phyloP scores from a whole-genome alignment of 495 filamentous ascomycete genomes.

The Immersiella caudata region DNA sequence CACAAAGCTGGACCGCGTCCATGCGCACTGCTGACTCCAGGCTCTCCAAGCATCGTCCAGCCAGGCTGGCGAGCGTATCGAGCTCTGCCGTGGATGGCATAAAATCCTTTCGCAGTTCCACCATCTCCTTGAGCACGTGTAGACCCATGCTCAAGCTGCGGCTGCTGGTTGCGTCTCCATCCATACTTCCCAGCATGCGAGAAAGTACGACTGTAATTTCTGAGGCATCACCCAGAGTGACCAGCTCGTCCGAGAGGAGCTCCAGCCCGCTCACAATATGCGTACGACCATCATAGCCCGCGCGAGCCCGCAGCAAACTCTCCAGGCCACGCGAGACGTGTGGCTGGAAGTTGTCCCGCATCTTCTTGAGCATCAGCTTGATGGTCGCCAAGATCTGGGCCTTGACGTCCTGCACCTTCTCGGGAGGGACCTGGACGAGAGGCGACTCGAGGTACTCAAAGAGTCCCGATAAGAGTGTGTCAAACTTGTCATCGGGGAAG shows the following conservation, averaged over 20 bases:
- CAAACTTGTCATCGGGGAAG: slow-evolving; percentile 66
- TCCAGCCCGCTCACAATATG: slow-evolving; percentile 59
- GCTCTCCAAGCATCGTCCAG: slow-evolving; percentile 65
- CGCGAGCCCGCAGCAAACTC: slow-evolving; percentile 67
- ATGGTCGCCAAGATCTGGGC: slow-evolving; percentile 82
- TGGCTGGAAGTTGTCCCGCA: slow-evolving; percentile 62
- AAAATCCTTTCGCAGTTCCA: slow-evolving; percentile 46
- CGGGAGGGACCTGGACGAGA: slow-evolving; percentile 45
- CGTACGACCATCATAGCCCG: slow-evolving; percentile 57
- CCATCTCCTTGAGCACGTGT: slow-evolving; percentile 57
- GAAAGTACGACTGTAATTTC: slow-evolving; percentile 53
- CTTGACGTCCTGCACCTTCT: slow-evolving; percentile 73
- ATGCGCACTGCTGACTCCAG: slow-evolving; percentile 77
- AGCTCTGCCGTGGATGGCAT: slow-evolving; percentile 48
- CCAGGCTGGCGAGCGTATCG: slow-evolving; percentile 55
- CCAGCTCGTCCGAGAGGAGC: slow-evolving; percentile 55
- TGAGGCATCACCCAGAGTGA: slow-evolving; percentile 52
- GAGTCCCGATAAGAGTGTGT: slow-evolving; percentile 70
- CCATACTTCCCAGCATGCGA: slow-evolving; percentile 42
- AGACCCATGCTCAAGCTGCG: slow-evolving; percentile 61
- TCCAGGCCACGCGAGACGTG: slow-evolving; percentile 68
- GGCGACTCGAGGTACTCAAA: slow-evolving; percentile 73
- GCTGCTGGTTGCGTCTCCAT: slow-evolving; percentile 34
- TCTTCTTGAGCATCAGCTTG: slow-evolving; percentile 71
- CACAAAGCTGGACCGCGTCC: slow-evolving; percentile 75